Evolutionary conservation across 768 basidiomycete genomes (phyloP).

Genomic region (Gymnopilus junonius): DNA sequence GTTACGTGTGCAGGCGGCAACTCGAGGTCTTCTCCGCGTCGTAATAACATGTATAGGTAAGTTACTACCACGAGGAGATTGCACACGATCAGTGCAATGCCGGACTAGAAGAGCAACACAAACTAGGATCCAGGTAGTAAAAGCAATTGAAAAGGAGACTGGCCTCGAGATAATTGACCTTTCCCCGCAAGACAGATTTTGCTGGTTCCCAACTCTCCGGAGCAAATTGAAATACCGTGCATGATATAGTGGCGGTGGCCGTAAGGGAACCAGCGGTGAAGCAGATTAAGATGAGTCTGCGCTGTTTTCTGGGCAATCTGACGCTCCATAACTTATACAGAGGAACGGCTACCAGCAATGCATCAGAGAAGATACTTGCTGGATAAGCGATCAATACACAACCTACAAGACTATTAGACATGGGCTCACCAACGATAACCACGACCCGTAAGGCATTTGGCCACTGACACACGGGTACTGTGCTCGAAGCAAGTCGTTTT

Average conservation of each 20-base stretch:
- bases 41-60: conserved; percentile 3
- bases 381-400: not conserved
- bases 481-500: not conserved
- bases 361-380: conserved; percentile 19
- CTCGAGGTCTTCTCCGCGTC: conserved; percentile 10
- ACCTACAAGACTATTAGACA: not conserved
- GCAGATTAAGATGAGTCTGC: conserved; percentile 15
- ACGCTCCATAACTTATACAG: conserved; percentile 22
- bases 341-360: conserved; percentile 14
- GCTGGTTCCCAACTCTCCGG: conserved; percentile 20
- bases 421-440: not conserved
- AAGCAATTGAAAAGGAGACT: not conserved
- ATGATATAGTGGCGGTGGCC: conserved; percentile 5
- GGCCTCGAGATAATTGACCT: conserved; percentile 17
- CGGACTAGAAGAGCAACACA: conserved; percentile 2
- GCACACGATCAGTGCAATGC: conserved; percentile 12
- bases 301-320: conserved; percentile 15
- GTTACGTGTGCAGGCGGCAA: not conserved
- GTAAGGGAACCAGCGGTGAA: conserved; percentile 15
- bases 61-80: conserved; percentile 17
- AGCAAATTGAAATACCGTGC: conserved; percentile 18
- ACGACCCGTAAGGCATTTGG: conserved; percentile 2
- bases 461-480: conserved; percentile 9
- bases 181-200: conserved; percentile 6
- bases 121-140: not conserved